Conservation (phyloP, 2,329 filamentous ascomycete genomes). For the Ilyonectria destructans region DNA sequence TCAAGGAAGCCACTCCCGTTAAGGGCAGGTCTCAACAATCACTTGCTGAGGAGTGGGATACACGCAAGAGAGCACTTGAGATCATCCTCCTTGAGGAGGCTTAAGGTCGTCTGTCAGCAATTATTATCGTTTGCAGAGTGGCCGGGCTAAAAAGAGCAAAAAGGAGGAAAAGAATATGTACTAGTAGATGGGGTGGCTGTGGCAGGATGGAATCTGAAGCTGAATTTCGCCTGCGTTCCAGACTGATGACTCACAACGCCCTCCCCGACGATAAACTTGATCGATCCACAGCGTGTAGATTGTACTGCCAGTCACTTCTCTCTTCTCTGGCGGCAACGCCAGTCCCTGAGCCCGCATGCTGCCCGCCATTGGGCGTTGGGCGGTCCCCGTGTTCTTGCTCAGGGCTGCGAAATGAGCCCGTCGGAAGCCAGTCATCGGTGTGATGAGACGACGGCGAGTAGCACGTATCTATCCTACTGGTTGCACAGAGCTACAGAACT, state of each 20-base stretch:
- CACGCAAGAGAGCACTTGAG: too few relatives aligned
- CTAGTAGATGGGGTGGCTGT: constrained; percentile 47
- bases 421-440: constrained; percentile 24
- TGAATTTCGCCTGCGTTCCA: constrained; percentile 32
- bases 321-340: too few relatives aligned
- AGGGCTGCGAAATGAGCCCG: not conserved
- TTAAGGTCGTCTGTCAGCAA: too few relatives aligned
- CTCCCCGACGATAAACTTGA: not conserved
- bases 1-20: too few relatives aligned
- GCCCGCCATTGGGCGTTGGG: too few relatives aligned
- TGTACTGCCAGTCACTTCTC: too few relatives aligned
- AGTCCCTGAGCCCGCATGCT: too few relatives aligned
- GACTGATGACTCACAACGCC: constrained; percentile 33
- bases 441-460: constrained; percentile 42
- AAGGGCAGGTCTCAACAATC: too few relatives aligned
- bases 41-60: too few relatives aligned
- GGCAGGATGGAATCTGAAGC: constrained; percentile 21
- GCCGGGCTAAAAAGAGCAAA: too few relatives aligned
- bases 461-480: constrained; percentile 34
- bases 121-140: not conserved
- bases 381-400: constrained; percentile 23
- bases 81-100: too few relatives aligned
- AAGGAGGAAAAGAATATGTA: too few relatives aligned
- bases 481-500: constrained; percentile 42
- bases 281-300: constrained; percentile 30